Base-by-base conservation (phyloP, 306 rosid genomes). In the Sechiopsis laciniata region DNA sequence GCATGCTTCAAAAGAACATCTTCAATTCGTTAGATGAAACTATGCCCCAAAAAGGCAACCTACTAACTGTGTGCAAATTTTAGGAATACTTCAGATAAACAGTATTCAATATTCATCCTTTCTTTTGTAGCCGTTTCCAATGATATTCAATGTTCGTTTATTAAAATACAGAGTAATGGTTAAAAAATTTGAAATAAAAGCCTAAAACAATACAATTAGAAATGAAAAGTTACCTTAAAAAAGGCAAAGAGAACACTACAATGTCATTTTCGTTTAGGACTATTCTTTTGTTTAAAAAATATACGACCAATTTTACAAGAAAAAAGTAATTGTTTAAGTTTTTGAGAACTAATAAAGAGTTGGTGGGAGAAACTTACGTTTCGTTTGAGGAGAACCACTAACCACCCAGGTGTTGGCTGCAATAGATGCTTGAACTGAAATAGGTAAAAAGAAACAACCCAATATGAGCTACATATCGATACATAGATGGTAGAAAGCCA, bases 391-490 rank as follows among this genome's bases (percentile, higher is more conserved):
- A 53, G 96, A 59, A 59, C 99, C 99, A 66, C 97, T 91, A 81
- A 94, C 99, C 65, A 91, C 99, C 99, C 99, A 94, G 2, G 99
- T 94, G 83, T 94, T 94, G 20, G 99, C 97, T 82, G 96, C 97
- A 80, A 89, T 89, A 13, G 97, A 94, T 55, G 99, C 99, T 89
- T 94, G 99, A 81, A 94, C 99, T 94, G 92, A 32, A 81, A 82
- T 61, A 52, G 1, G 61, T 55, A 78, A 67, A 17, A 56, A 48
- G 13, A 40, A 81, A 15, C 21, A 22, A 17, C 19, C 11, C 6
- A 17, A 4, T 32, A 8, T 66, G 14, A 71, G 76, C 50, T 14
- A 61, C 42, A 11, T 32, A 22, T 26, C 17, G 5, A 71, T 10
- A 12, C 37, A 62, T 55, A 26, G 24, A 50, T 6, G 58, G 75